A percentile compares a stretch with the other conserved stretches of the same genome.
phyloP scores from a whole-genome alignment of 371 early-diverging fungal species.

The Smittium mucronatum region DNA sequence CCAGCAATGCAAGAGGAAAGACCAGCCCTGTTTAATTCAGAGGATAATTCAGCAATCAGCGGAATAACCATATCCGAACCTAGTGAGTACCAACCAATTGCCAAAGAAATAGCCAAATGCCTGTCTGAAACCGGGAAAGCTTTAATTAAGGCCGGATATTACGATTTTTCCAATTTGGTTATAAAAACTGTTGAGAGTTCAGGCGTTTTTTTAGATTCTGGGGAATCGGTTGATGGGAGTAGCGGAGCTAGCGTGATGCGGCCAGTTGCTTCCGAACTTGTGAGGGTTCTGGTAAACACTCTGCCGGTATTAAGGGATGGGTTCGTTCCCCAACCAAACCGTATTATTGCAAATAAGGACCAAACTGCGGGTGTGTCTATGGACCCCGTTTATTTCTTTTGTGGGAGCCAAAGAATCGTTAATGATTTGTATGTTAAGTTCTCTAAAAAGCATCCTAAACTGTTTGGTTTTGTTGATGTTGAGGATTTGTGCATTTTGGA shows the following conservation, averaged over 20 bases:
- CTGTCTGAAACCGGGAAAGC: conserved; percentile 57
- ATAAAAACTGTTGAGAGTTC: conserved; percentile 24
- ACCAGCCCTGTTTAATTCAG: conserved; percentile 13
- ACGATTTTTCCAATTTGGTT: conserved; percentile 53
- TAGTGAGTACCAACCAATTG: conserved; percentile 46
- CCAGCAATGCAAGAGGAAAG: conserved; percentile 27
- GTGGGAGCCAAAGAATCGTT: not conserved
- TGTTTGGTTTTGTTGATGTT: conserved; percentile 7
- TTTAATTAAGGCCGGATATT: conserved; percentile 40
- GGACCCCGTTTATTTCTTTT: not conserved
- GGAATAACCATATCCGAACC: conserved; percentile 55
- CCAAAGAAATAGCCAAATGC: conserved; percentile 43
- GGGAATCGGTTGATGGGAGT: not conserved
- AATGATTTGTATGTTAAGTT: not conserved
- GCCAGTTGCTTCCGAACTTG: not conserved
- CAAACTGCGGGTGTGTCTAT: not conserved
- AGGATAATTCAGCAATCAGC: conserved; percentile 14
- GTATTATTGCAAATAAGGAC: not conserved
- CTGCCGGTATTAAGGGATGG: not conserved
- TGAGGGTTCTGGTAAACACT: not conserved
- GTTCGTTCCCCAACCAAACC: not conserved
- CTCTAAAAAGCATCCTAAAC: no score
- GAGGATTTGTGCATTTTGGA: not conserved
- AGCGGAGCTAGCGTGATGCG: not conserved
- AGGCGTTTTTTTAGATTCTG: not conserved